Conservation (phyloP, 768 basidiomycete genomes). For the Trametes meyenii region DNA sequence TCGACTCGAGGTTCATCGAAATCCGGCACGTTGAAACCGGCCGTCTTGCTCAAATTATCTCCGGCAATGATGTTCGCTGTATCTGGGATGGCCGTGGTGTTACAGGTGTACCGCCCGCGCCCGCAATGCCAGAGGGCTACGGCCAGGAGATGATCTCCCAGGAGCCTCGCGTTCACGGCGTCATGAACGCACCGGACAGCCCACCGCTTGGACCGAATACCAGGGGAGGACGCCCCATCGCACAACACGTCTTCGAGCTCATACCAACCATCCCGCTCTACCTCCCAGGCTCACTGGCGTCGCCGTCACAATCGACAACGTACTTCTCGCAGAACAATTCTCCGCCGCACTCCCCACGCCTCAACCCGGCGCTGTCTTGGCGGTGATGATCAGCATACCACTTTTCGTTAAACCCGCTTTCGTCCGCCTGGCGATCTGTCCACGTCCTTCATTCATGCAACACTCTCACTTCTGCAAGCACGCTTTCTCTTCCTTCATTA, state of each 20-base stretch:
- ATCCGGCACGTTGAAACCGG: constrained; percentile 83
- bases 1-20: constrained; percentile 90
- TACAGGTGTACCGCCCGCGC: constrained; percentile 32
- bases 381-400: constrained; percentile 18
- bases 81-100: constrained; percentile 84
- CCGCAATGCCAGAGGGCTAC: constrained; percentile 50
- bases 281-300: constrained; percentile 51
- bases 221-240: constrained; percentile 48
- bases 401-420: background rate
- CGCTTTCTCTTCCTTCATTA: background rate
- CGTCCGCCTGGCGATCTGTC: background rate
- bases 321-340: constrained; percentile 40
- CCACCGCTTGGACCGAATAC: constrained; percentile 41
- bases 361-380: constrained; percentile 35
- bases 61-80: constrained; percentile 79
- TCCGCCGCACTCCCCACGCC: constrained; percentile 41
- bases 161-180: constrained; percentile 85
- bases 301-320: constrained; percentile 40
- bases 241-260: constrained; percentile 78
- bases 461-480: background rate
- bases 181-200: constrained; percentile 64
- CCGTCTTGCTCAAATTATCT: constrained; percentile 79
- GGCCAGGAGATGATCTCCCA: constrained; percentile 56
- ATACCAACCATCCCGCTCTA: constrained; percentile 77
- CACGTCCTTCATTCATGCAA: too few relatives aligned